Base-by-base conservation (phyloP, 2,329 filamentous ascomycete genomes). In the Colletotrichum brevisporum region DNA sequence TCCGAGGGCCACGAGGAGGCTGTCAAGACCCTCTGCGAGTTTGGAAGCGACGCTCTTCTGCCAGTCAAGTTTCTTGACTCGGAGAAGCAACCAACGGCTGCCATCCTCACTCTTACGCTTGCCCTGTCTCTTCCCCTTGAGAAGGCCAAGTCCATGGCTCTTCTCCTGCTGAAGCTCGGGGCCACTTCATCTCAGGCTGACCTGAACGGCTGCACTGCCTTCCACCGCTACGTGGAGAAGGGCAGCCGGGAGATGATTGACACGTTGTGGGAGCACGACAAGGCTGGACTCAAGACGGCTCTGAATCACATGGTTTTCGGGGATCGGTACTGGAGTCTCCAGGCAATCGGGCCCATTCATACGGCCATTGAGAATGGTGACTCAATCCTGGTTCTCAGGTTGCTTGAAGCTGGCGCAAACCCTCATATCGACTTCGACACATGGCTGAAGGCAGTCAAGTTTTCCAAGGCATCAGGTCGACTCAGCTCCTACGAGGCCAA, bases 181-280 rank as follows among this genome's bases (percentile, higher is more conserved):
- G 92, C 92, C 2, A 92, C 91, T 1, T 90, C 86, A 41, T 88
- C 91, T 0, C 93, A 96, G 77, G 93, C 90, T 0, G 93, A 95
- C 72, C 76, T 88, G 43, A 81, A 86, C 9, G 86, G 89, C 4
- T 82, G 85, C 36, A 94, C 92, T 2, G 89, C 88, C 0, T 84
- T 97, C 69, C 88, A 94, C 69, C 88, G 88, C 69, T 88, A 89
- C 63, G 85, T 91, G 1, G 81, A 85, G n/a, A 78, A 82, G 18
- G 82, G 85, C 3, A 84, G 86, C 31, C 69, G 73, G 5, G 80
- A 85, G 12, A 74, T 88, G 10, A 75, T 90, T 2, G 83, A 89
- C 47, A 73, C 80, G 1, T 76, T 91, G 2, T 79, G 84, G 62
- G 79, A 89, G 12, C 80, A 86, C 45, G 92, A 95, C 73, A 84